Evolutionary conservation across 306 rosid genomes (phyloP), one percentile per base, ranked within the genome.

Genomic region (Cucurbita maxima): DNA sequence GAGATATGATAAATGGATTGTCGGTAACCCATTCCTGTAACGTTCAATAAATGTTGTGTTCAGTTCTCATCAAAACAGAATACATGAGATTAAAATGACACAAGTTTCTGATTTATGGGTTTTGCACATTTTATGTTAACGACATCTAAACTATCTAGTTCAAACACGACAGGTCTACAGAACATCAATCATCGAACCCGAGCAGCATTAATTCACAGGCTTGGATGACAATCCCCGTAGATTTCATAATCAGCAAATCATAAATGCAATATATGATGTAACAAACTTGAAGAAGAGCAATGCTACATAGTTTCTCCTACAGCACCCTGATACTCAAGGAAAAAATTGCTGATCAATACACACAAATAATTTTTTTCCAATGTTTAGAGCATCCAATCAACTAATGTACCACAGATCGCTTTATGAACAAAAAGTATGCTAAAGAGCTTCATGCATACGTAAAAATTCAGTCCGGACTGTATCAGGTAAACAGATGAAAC

Each of bases 21-120:
- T 95, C 99, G 5, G 96, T 95, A 79, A 95, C 96, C 99, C 97
- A 95, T 84, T 95, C 99, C 99, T 95, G 91, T 75, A 73, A 79
- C 22, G 37, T 43, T 68, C 16, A 36, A 75, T 48, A 36, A 36
- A 48, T 4, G 60, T n/a, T 16, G 4, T 16, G 7, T 18, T 57
- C 45, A 53, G 48, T 8, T 34, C 6, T 52, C 75, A 15, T 16
- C 59, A 52, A 20, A 52, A 30, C 12, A 19, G 10, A 71, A 7
- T 15, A 53, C 8, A 71, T 15, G 47, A 48, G 45, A 71, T 34
- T 30, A 15, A 70, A 48, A 13, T 25, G 20, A 51, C 58, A 50
- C 45, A 30, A 10, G 34, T 41, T 60, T 9, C 36, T 18, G 16
- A 44, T 19, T 20, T 25, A 10, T 19, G 30, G 53, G 20, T 19